Evolutionary conservation across 768 basidiomycete species (phyloP).

Genomic region (Auricularia sp.): DNA sequence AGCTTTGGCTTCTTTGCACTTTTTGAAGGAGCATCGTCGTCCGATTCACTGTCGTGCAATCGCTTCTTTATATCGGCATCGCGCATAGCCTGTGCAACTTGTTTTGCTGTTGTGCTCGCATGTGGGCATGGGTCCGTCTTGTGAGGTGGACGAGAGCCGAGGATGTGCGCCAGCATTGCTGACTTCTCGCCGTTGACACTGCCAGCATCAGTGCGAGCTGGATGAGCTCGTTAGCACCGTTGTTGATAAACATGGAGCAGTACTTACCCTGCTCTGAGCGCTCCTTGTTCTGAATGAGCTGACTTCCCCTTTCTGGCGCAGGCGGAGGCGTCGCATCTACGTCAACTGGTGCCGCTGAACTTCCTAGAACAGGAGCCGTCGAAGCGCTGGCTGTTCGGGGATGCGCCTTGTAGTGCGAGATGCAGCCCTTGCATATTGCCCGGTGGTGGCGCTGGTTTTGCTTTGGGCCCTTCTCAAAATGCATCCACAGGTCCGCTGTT

Average conservation of each 20-base stretch:
- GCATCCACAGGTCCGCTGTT: neutral
- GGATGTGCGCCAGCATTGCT: neutral
- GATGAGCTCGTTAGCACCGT: neutral
- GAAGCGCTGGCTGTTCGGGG: neutral
- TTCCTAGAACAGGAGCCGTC: neutral
- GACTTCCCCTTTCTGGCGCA: neutral
- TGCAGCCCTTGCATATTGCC: neutral
- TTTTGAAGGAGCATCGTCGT: no score
- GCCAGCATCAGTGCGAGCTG: neutral
- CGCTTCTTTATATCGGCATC: neutral
- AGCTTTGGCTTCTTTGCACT: no score
- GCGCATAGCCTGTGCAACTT: neutral
- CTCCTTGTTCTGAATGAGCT: neutral
- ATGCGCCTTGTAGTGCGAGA: neutral
- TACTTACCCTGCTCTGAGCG: neutral
- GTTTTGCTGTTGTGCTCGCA: neutral
- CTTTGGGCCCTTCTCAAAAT: neutral
- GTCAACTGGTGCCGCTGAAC: no score
- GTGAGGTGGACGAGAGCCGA: neutral
- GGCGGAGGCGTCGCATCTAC: no score
- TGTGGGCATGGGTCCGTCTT: neutral
- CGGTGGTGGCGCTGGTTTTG: neutral
- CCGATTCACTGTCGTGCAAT: no score
- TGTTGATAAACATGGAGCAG: neutral
- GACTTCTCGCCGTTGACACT: neutral